phyloP scores from a whole-genome alignment of 257 asterid species.

The Ophiorrhiza pumila region DNA sequence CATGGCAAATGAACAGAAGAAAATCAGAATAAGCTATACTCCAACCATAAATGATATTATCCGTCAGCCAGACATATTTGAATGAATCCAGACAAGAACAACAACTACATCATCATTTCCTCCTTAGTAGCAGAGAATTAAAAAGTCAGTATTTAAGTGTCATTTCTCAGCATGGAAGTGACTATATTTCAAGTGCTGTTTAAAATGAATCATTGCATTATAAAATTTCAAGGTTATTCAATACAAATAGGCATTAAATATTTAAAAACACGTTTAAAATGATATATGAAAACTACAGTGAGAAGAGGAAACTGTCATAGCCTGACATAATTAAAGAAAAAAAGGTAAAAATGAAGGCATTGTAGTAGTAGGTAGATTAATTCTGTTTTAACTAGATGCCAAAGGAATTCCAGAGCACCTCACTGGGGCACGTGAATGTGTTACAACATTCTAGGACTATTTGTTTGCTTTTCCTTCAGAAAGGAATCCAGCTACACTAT shows the following conservation, averaged over 20 bases:
- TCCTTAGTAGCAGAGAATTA: neutral
- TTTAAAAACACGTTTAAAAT: no score
- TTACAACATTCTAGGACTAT: no score
- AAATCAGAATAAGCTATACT: neutral
- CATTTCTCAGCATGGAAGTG: neutral
- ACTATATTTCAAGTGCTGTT: neutral
- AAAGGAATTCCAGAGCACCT: no score
- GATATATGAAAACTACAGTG: neutral
- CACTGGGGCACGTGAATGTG: no score
- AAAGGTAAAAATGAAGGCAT: no score
- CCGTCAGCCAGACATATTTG: neutral
- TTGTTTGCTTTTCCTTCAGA: no score
- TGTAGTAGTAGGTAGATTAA: no score
- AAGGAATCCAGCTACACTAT: no score
- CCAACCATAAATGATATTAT: neutral
- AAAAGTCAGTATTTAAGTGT: neutral
- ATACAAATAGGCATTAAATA: no score
- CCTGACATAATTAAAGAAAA: no score
- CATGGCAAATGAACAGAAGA: neutral
- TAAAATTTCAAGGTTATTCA: neutral
- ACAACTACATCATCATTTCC: neutral
- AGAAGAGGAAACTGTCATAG: neutral
- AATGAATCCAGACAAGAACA: neutral
- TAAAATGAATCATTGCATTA: neutral
- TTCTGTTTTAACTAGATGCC: no score